Evolutionary conservation across 352 stramenopile species (phyloP), one percentile per base, ranked within the genome.

Genomic region (Phytophthora colocasiae): DNA sequence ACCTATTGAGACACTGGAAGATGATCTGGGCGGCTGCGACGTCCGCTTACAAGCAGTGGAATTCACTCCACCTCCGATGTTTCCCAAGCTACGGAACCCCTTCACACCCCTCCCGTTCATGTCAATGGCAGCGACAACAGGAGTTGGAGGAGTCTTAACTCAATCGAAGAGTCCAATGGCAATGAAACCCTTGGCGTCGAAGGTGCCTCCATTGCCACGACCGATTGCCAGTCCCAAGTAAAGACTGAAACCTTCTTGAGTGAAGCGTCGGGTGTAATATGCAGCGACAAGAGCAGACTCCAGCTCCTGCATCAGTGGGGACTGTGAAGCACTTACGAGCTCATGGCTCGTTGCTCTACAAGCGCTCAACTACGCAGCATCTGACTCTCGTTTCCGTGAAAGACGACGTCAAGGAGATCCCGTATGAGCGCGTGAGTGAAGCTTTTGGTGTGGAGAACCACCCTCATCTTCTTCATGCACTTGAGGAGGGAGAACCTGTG

Each of bases 361-460:
- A 92, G 54, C 81, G 83, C n/a, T 80, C 81, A 32, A 81, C 79
- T 5, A 14, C 47, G 24, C 78, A 90, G 63, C 85, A 92, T 63
- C 67, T 93, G 61, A 73, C 78, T 27, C 72, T 90, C 24, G 69
- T 91, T 34, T 65, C 75, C 2, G 71, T 72, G 45, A 87, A 83
- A 66, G 65, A 55, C 39, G 77, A 91, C 29, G 73, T 89, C 14
- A 70, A 66, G 19, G 78, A 90, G 31, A 59, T 75, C 38, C 71
- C 83, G 29, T 81, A 90, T 63, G 81, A 92, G 43, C 75, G 80
- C 27, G 83, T 92, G 27, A 74, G 72, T 7, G 83, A 92, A 63
- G 83, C 81, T 14, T 93, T 90, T 34, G 85, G 83, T 6, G 69
- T 68, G 17, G 83, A 90, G 22, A 91, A 93, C 66, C 89, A 84